These are phyloP conservation scores for Passalora sequoiae DNA, from an alignment of 2,329 filamentous ascomycete genomes.

Conservation along the genomic window DNA sequence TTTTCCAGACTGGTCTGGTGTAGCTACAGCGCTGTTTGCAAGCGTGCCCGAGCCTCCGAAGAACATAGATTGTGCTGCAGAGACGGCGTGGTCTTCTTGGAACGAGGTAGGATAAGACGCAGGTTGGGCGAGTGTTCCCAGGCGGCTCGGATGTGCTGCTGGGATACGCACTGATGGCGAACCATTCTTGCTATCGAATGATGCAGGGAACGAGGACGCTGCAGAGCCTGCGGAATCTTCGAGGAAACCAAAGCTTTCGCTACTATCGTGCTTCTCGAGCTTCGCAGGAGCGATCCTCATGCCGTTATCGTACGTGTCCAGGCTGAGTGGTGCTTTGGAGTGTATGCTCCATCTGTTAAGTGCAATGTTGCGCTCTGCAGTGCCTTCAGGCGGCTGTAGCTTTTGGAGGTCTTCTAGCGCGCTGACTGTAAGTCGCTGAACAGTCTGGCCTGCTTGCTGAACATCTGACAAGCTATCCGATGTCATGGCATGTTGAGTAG, in stretches of 20 bases:
- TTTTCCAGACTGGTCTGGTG: conserved; percentile 13
- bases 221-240: conserved; percentile 58
- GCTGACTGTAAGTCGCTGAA: conserved; percentile 18
- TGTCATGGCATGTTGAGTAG: conserved; percentile 10
- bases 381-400: conserved; percentile 15
- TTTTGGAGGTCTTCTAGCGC: conserved; percentile 25
- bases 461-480: background rate
- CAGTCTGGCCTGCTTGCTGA: conserved; percentile 4
- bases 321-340: conserved; percentile 24
- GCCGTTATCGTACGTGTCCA: conserved; percentile 23
- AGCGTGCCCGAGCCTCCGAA: conserved; percentile 20
- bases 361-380: conserved; percentile 17
- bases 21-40: conserved; percentile 11
- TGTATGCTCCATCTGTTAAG: conserved; percentile 27
- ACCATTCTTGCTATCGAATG: conserved; percentile 36
- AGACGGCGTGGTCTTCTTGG: conserved; percentile 5
- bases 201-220: conserved; percentile 49
- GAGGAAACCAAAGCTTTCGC: conserved; percentile 60
- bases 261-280: conserved; percentile 52
- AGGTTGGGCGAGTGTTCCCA: background rate
- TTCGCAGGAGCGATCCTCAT: conserved; percentile 31
- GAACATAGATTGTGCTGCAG: conserved; percentile 15
- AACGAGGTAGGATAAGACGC: conserved; percentile 8
- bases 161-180: conserved; percentile 23
- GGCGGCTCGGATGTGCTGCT: conserved; percentile 19